Base-by-base conservation (phyloP, 208 protist genomes). In the Wallacemonas rigidus region DNA sequence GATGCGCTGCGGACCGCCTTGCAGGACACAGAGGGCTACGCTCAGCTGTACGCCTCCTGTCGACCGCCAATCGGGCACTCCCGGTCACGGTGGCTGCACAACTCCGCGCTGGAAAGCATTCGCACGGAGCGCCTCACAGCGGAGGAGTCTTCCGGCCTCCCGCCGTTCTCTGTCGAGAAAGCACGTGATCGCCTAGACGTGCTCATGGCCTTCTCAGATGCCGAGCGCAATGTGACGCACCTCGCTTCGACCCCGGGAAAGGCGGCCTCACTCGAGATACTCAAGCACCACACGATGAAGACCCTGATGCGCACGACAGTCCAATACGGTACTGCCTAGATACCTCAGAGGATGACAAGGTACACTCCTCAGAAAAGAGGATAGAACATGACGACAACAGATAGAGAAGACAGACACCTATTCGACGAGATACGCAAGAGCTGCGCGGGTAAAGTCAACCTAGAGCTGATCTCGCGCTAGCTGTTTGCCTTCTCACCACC, bases 81-180 rank as follows among this genome's bases (percentile, higher is more conserved):
- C n/a, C n/a, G 60, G 41, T 36, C 60, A 15, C 60, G 36, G 41
- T 65, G 60, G 60, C 60, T 65, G 12, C 36, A 65, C n/a, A 14
- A 48, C 41, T 65, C 60, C 6, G 60, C 60, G 11, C 43, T 65
- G 36, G 60, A 65, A 3, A 50, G 41, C 60, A 65, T 65, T n/a
- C 60, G 60, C 60, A 17, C 11, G 8, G 60, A 65, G 6, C 60
- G 43, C 43, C 12, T 41, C 43, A 41, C 11, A 3, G 40, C 4
- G n/a, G 43, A 38, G 7, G 12, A 15, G 15, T 12, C 5, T 44
- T 17, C 5, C 41, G 14, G 14, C 5, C 11, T 6, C 3, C 7
- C 60, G 9, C 11, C 60, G 35, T 3, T 38, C 15, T 65, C 60
- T 4, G 9, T 65, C 41, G 60, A 53, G 15, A 35, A 8, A 9